These are phyloP conservation scores for Vitis hybrid DNA, from an alignment of 177 flowering plant species.

Conservation along the genomic window DNA sequence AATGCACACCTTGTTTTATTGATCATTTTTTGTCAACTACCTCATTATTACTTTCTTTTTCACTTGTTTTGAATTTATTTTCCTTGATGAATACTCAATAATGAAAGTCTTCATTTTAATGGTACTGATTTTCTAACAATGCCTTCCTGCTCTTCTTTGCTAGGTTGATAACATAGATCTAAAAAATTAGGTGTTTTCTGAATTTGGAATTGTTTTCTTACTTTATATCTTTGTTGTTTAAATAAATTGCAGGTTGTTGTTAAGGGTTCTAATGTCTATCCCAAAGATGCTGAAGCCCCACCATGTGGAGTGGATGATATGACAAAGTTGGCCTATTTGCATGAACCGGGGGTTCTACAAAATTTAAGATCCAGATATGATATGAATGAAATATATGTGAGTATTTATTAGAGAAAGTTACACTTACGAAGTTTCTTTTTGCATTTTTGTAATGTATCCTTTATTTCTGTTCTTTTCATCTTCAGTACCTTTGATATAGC, in stretches of 20 bases:
- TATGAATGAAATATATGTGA: conserved; percentile 54
- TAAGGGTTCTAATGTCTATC: conserved; percentile 45
- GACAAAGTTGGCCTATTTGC: conserved; percentile 61
- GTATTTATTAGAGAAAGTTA: conserved; percentile 12
- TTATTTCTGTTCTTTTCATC: background rate
- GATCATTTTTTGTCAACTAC: background rate
- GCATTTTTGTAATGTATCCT: background rate
- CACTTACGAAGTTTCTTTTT: background rate
- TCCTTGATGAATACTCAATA: background rate
- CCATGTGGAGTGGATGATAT: conserved; percentile 60
- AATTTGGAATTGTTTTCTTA: background rate
- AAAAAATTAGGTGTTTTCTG: background rate
- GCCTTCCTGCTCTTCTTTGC: background rate
- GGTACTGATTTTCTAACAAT: background rate
- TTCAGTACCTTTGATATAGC: background rate
- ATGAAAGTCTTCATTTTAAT: background rate
- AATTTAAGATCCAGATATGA: conserved; percentile 53
- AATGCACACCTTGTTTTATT: background rate
- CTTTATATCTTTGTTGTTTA: background rate
- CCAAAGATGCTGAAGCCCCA: conserved; percentile 53
- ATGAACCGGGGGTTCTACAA: conserved; percentile 58
- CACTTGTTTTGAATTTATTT: too few species aligned
- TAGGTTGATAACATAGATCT: background rate
- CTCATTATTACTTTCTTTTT: too few species aligned
- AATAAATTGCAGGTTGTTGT: conserved; percentile 37